Evolutionary conservation across 2,329 filamentous ascomycete genomes (phyloP), one percentile per base, ranked within the genome.

Genomic region (Fusarium annulatum): DNA sequence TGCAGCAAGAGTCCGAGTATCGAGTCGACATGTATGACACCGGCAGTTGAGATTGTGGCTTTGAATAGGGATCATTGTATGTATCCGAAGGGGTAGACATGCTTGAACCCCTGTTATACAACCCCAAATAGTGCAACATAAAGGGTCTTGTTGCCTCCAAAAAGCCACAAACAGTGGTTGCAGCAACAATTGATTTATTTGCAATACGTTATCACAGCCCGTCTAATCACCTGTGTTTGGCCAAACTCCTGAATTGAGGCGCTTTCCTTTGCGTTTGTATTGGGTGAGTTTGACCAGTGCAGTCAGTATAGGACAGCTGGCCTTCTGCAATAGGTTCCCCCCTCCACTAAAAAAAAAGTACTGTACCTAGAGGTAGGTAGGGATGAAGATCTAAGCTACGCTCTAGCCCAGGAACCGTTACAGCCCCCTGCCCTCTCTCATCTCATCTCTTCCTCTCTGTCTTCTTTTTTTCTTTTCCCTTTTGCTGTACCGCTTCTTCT

Each of bases 241-340:
- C 14, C 39, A 59, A 41, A 45, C 61, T 41, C n/a, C n/a, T 10
- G 11, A 26, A 51, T 66, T 60, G 51, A 52, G 59, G 67, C 71
- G 67, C 56, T 56, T 74, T 69, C 49, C 60, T 74, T 70, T 70
- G 42, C 45, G 48, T 45, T 42, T 71, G 59, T 45, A 69, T 65
- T 57, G 71, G 71, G 39, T 39, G 36, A 59, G 30, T 39, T 38
- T 41, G 48, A n/a, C 34, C 59, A 41, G 59, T 23, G 41, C 34
- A 42, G 59, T 34, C 34, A 69, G 67, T 69, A 69, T 58, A 74
- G 71, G 63, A 74, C 71, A 74, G 67, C 71, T 74, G 71, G 71
- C 71, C 71, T 74, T 72, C 64, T 72, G 59, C 63, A 58, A 68
- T 71, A 71, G 65, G 61, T 48, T 41, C 51, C 58, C 48, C 46